phyloP scores from a whole-genome alignment of 495 filamentous ascomycete genomes.

The Bathelium albidoporum region DNA sequence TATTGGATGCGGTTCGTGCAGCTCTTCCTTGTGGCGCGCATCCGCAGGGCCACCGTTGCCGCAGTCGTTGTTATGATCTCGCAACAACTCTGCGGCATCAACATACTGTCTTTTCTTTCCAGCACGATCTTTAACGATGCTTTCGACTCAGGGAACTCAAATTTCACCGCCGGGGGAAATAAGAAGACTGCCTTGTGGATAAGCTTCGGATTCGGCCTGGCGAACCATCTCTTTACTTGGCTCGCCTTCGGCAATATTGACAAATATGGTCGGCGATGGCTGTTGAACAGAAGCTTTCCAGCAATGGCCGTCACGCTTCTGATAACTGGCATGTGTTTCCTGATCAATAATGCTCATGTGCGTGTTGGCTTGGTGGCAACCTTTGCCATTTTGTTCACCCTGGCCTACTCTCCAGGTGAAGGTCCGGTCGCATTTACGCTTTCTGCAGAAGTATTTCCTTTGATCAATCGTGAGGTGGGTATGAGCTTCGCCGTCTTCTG shows the following conservation, averaged over 20 bases:
- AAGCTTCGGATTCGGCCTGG: conserved; percentile 14
- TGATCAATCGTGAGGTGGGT: conserved; percentile 33
- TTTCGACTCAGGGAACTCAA: neutral
- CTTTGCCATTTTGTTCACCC: conserved; percentile 61
- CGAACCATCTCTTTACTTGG: conserved; percentile 17
- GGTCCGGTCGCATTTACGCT: conserved; percentile 79
- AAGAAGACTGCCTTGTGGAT: conserved; percentile 10
- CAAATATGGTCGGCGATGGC: conserved; percentile 17
- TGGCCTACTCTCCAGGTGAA: conserved; percentile 70
- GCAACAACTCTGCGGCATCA: conserved; percentile 70
- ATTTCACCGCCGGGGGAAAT: neutral
- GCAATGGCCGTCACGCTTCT: conserved; percentile 20
- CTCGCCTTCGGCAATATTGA: conserved; percentile 17
- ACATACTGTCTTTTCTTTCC: conserved; percentile 12
- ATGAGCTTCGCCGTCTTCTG: conserved; percentile 25
- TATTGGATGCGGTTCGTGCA: conserved; percentile 53
- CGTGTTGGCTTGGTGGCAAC: conserved; percentile 39
- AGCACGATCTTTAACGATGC: conserved; percentile 11
- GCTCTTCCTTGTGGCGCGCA: conserved; percentile 55
- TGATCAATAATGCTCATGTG: conserved; percentile 11
- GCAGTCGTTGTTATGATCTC: conserved; percentile 58
- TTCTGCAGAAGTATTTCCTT: conserved; percentile 66
- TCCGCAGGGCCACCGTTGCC: conserved; percentile 58
- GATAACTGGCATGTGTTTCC: conserved; percentile 17
- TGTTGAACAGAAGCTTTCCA: conserved; percentile 24